These are phyloP conservation scores for Stropharia rugosoannulata DNA, from an alignment of 768 basidiomycete genomes.

Conservation along the genomic window DNA sequence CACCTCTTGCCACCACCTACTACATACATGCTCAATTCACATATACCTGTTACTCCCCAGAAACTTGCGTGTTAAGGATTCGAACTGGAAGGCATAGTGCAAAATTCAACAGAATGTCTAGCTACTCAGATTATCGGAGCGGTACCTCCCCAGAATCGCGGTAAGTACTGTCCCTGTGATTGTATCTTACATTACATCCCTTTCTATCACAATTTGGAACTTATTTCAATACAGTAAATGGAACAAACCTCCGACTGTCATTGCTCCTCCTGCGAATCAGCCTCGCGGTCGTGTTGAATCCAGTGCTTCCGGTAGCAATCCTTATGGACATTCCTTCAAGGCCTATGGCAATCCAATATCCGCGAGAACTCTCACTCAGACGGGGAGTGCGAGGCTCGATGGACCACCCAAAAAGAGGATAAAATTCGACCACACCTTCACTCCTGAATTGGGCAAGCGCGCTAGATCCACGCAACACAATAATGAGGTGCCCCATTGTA, in stretches of 20 bases:
- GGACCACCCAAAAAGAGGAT: background rate
- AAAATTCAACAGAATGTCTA: too few relatives aligned
- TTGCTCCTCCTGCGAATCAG: background rate
- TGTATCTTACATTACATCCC: too few relatives aligned
- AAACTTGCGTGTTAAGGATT: too few relatives aligned
- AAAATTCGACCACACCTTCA: background rate
- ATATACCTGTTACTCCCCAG: too few relatives aligned
- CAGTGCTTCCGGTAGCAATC: background rate
- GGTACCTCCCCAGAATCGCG: too few relatives aligned
- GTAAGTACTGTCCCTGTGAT: too few relatives aligned
- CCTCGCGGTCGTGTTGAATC: background rate
- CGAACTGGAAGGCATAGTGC: too few relatives aligned
- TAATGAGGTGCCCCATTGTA: background rate
- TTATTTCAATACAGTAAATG: constrained; percentile 6
- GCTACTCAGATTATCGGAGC: too few relatives aligned
- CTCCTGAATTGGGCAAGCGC: background rate
- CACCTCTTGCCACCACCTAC: too few relatives aligned
- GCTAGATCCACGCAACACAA: background rate
- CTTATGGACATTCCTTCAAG: background rate
- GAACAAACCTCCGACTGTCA: constrained; percentile 16
- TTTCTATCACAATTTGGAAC: background rate
- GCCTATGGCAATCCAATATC: constrained; percentile 10
- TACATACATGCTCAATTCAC: too few relatives aligned
- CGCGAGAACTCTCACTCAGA: background rate
- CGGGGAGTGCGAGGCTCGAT: background rate